A percentile compares a stretch with the other conserved stretches of the same genome.
phyloP scores from a whole-genome alignment of 805 yeast genomes.

The Hermanozyma aechmeae region DNA sequence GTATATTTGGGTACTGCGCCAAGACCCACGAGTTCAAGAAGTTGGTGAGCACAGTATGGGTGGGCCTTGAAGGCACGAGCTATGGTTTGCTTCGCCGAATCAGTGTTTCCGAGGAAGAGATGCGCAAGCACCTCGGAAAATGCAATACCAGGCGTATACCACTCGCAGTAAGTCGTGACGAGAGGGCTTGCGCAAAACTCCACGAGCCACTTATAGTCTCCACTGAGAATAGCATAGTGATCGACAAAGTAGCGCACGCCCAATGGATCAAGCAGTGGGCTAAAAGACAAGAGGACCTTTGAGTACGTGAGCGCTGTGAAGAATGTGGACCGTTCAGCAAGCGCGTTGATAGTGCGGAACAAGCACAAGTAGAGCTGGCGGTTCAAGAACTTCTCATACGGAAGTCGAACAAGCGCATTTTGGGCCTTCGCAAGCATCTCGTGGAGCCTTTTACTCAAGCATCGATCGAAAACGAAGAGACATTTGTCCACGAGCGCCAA shows the following conservation, averaged over 20 bases:
- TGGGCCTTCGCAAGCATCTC: conserved; percentile 37
- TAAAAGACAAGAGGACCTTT: conserved; percentile 57
- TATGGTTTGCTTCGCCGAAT: conserved; percentile 40
- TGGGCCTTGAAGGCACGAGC: conserved; percentile 42
- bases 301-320: conserved; percentile 71
- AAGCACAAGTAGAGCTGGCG: conserved; percentile 68
- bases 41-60: conserved; percentile 46
- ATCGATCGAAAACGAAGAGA: conserved; percentile 70
- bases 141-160: conserved; percentile 68
- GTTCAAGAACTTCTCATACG: conserved; percentile 66
- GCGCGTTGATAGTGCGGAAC: conserved; percentile 59
- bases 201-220: conserved; percentile 54
- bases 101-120: conserved; percentile 29
- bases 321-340: conserved; percentile 72
- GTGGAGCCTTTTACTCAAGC: conserved; percentile 50
- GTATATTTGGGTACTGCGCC: conserved; percentile 3
- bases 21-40: conserved; percentile 42
- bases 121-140: conserved; percentile 61
- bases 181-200: conserved; percentile 50
- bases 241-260: conserved; percentile 82
- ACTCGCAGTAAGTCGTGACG: conserved; percentile 45
- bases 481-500: conserved; percentile 72
- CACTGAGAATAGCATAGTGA: conserved; percentile 59
- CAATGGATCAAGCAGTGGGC: conserved; percentile 74
- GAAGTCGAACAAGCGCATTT: conserved; percentile 54